phyloP scores from a whole-genome alignment of 441 rosid genomes.

The Erodium moschatum region DNA sequence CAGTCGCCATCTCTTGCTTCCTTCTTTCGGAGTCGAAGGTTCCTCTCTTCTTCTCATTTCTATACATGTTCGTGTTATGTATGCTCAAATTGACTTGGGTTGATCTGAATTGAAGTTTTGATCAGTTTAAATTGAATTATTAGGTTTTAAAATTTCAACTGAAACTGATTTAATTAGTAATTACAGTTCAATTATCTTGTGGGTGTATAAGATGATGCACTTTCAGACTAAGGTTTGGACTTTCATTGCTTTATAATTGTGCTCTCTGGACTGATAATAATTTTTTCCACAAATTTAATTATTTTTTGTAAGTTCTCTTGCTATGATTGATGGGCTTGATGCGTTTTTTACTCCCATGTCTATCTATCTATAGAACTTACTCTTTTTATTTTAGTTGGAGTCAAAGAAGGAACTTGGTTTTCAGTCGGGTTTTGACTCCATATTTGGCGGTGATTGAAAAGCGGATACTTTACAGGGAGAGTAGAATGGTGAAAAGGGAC shows the following conservation, averaged over 20 bases:
- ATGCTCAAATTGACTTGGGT: not conserved
- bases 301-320: not conserved
- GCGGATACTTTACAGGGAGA: not conserved
- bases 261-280: too few species aligned
- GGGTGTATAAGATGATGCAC: too few species aligned
- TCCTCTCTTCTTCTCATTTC: not conserved
- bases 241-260: not conserved
- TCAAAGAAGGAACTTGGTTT: not conserved
- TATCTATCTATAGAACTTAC: too few species aligned
- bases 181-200: not conserved
- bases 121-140: not conserved
- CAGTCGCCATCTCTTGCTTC: constrained; percentile 87
- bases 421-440: not conserved
- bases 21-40: constrained; percentile 85
- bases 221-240: not conserved
- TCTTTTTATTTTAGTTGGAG: not conserved
- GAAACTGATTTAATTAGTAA: not conserved
- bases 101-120: not conserved
- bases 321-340: not conserved
- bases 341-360: not conserved
- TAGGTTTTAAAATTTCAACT: not conserved
- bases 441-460: not conserved
- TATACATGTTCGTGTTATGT: not conserved
- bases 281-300: too few species aligned
- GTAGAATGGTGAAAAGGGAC: not conserved